Conservation (phyloP, 495 filamentous ascomycete species). For the Aspergillus egyptiacus region DNA sequence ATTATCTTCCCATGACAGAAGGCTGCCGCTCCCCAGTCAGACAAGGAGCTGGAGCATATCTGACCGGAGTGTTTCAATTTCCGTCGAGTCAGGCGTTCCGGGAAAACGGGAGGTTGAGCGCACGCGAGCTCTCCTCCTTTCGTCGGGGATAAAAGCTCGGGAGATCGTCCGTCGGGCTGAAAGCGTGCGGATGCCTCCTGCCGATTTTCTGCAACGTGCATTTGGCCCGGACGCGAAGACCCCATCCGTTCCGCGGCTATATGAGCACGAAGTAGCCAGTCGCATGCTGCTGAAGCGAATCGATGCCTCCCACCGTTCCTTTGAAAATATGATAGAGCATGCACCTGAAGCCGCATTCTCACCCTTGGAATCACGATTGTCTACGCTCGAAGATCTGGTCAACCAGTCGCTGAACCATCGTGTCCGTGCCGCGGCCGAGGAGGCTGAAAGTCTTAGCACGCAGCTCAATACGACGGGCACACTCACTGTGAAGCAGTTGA, state of each 20-base stretch:
- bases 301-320: conserved; percentile 45
- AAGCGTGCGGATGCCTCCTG: conserved; percentile 36
- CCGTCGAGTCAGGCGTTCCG: conserved; percentile 29
- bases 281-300: conserved; percentile 54
- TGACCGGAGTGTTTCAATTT: conserved; percentile 44
- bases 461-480: conserved; percentile 70
- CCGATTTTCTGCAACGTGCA: conserved; percentile 33
- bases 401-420: conserved; percentile 55
- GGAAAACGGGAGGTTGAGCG: conserved; percentile 66
- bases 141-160: conserved; percentile 77
- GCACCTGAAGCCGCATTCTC: conserved; percentile 44
- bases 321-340: conserved; percentile 48
- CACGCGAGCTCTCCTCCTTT: conserved; percentile 65
- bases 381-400: conserved; percentile 44
- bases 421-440: conserved; percentile 60
- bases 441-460: conserved; percentile 67
- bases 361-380: conserved; percentile 42
- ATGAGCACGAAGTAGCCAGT: conserved; percentile 66
- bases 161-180: conserved; percentile 65
- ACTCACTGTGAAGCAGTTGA: conserved; percentile 68
- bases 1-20: conserved; percentile 18
- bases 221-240: conserved; percentile 25
- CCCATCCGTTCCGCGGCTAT: conserved; percentile 48
- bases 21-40: conserved; percentile 22
- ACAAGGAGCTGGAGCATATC: conserved; percentile 63